Percentiles rank a stretch among this genome's conserved stretches.
Conservation (phyloP, 2,329 filamentous ascomycete genomes). For the Xylaria multiplex region DNA sequence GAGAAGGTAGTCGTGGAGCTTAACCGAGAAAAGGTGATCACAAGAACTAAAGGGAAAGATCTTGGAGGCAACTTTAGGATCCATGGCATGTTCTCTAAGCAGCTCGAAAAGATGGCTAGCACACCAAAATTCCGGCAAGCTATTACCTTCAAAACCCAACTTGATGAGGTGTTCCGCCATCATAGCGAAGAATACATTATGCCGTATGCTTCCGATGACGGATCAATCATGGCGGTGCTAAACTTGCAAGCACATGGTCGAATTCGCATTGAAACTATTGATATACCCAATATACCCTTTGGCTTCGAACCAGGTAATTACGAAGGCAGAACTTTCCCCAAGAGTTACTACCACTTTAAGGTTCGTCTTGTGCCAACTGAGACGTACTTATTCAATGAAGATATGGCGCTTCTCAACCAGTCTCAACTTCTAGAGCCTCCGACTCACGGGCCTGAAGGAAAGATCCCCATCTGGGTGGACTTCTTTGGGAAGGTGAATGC, state of each 20-base stretch:
- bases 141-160: constrained; percentile 65
- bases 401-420: constrained; percentile 55
- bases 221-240: constrained; percentile 72
- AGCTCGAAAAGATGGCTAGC: constrained; percentile 66
- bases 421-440: constrained; percentile 55
- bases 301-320: constrained; percentile 78
- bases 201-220: constrained; percentile 64
- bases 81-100: constrained; percentile 66
- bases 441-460: constrained; percentile 53
- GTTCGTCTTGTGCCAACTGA: constrained; percentile 68
- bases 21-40: constrained; percentile 63
- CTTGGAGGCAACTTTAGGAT: constrained; percentile 71
- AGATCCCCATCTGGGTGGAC: constrained; percentile 77
- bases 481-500: constrained; percentile 69
- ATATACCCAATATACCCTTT: constrained; percentile 71
- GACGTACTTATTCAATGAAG: constrained; percentile 66
- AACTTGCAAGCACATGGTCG: constrained; percentile 71
- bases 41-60: constrained; percentile 67
- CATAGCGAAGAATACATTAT: constrained; percentile 42
- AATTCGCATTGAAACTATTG: constrained; percentile 62
- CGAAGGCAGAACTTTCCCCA: constrained; percentile 74
- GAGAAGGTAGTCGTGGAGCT: constrained; percentile 60
- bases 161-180: constrained; percentile 65
- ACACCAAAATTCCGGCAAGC: constrained; percentile 67
- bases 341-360: constrained; percentile 71